Evolutionary conservation across 2,329 filamentous ascomycete genomes (phyloP).

Genomic region (Penicillium frequentans): DNA sequence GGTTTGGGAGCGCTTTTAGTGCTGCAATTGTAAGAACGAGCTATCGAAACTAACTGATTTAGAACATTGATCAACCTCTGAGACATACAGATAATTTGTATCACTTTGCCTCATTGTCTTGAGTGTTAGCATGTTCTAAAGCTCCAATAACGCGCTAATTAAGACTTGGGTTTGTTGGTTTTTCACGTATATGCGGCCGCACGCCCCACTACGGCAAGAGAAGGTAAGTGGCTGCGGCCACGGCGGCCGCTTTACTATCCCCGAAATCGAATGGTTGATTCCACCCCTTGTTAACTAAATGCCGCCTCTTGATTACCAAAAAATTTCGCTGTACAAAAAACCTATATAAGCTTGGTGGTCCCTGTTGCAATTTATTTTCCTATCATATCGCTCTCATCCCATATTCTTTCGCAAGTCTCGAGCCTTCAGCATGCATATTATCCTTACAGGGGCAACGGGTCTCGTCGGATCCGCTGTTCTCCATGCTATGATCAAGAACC

Average conservation of each 20-base stretch:
- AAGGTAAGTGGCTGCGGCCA: background rate
- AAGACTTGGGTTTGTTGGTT: background rate
- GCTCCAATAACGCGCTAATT: background rate
- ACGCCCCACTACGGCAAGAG: background rate
- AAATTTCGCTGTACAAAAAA: background rate
- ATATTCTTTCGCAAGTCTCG: background rate
- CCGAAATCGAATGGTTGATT: background rate
- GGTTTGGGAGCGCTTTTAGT: too few relatives aligned
- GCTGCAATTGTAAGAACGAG: too few relatives aligned
- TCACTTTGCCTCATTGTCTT: too few relatives aligned
- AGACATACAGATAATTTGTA: too few relatives aligned
- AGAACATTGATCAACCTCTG: too few relatives aligned
- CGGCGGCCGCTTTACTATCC: background rate
- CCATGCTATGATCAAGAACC: constrained; percentile 56
- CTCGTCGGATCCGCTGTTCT: constrained; percentile 63
- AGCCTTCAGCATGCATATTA: constrained; percentile 43
- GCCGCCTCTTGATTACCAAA: background rate
- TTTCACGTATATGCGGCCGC: background rate
- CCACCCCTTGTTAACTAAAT: background rate
- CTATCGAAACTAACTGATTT: too few relatives aligned
- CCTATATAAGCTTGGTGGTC: background rate
- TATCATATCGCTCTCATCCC: background rate
- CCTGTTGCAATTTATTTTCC: too few relatives aligned
- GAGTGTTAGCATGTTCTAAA: background rate
- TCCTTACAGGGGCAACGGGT: constrained; percentile 68